Evolutionary conservation across 2,329 filamentous ascomycete species (phyloP).

Genomic region (Aphanoascus verrucosus): DNA sequence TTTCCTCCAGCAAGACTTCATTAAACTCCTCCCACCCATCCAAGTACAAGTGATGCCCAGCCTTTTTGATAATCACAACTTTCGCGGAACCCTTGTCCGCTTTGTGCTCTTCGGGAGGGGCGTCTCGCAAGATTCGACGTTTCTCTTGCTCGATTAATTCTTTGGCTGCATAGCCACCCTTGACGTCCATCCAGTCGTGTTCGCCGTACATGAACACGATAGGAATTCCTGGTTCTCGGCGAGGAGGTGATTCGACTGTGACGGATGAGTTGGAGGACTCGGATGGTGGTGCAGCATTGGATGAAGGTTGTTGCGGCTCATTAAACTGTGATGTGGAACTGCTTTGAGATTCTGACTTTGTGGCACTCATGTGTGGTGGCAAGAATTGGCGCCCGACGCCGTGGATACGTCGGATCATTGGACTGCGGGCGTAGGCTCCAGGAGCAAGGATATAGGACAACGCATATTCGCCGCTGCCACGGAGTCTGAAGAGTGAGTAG

Average conservation of each 20-base stretch:
- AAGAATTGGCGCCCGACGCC: slow-evolving; percentile 66
- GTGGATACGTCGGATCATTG: slow-evolving; percentile 77
- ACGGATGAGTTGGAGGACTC: background rate
- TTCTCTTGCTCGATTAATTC: slow-evolving; percentile 65
- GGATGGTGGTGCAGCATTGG: slow-evolving; percentile 6
- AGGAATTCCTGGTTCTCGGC: slow-evolving; percentile 58
- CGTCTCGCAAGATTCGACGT: slow-evolving; percentile 48
- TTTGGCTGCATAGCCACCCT: slow-evolving; percentile 68
- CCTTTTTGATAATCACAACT: slow-evolving; percentile 64
- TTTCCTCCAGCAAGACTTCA: slow-evolving; percentile 52
- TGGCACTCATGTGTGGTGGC: slow-evolving; percentile 15
- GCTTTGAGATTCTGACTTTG: slow-evolving; percentile 13
- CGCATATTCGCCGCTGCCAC: slow-evolving; percentile 87
- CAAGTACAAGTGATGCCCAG: slow-evolving; percentile 62
- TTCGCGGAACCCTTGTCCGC: slow-evolving; percentile 70
- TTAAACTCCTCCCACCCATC: slow-evolving; percentile 64
- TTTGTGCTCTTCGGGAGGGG: slow-evolving; percentile 45
- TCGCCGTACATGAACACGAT: slow-evolving; percentile 94
- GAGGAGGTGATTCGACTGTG: slow-evolving; percentile 12
- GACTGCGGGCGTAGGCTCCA: slow-evolving; percentile 79
- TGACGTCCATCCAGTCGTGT: slow-evolving; percentile 97
- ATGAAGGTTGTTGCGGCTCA: slow-evolving; percentile 16
- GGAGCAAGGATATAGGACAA: slow-evolving; percentile 87
- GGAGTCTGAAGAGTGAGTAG: slow-evolving; percentile 86
- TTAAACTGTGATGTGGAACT: slow-evolving; percentile 9